Percentiles rank a stretch among this genome's conserved stretches.
Evolutionary conservation across 345 rosid species (phyloP).

Genomic region (Punica granatum): DNA sequence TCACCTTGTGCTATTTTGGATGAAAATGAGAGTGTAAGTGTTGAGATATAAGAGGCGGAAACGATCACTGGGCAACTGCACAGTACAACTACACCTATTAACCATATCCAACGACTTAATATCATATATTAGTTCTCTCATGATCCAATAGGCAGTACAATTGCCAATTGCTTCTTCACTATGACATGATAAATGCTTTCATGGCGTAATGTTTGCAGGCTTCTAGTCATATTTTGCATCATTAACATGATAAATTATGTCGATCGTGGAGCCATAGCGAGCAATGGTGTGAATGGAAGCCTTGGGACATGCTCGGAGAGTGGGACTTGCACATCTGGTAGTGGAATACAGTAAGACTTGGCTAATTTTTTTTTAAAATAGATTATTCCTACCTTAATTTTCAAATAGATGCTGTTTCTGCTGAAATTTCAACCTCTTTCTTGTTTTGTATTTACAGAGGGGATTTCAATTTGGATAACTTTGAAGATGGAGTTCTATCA

Average conservation of each 20-base stretch:
- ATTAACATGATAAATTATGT: constrained; percentile 77
- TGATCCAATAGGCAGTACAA: background rate
- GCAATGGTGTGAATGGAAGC: constrained; percentile 95
- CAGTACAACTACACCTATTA: background rate
- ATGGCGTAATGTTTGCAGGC: constrained; percentile 39
- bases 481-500: constrained; percentile 83
- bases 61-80: background rate
- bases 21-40: background rate
- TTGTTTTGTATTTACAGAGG: constrained; percentile 39
- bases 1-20: background rate
- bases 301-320: constrained; percentile 43
- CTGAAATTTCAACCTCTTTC: constrained; percentile 1
- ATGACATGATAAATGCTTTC: background rate
- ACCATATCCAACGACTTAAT: background rate
- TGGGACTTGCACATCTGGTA: constrained; percentile 73
- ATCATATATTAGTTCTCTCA: background rate
- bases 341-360: constrained; percentile 85
- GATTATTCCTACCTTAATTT: background rate
- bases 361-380: background rate
- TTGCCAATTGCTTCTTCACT: background rate
- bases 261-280: constrained; percentile 94
- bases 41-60: background rate
- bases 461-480: constrained; percentile 67
- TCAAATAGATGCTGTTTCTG: background rate
- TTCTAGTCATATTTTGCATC: constrained; percentile 69